A percentile compares a stretch with the other conserved stretches of the same genome.
Evolutionary conservation across 177 flowering plant species (phyloP).

Genomic region (Vitis hybrid): DNA sequence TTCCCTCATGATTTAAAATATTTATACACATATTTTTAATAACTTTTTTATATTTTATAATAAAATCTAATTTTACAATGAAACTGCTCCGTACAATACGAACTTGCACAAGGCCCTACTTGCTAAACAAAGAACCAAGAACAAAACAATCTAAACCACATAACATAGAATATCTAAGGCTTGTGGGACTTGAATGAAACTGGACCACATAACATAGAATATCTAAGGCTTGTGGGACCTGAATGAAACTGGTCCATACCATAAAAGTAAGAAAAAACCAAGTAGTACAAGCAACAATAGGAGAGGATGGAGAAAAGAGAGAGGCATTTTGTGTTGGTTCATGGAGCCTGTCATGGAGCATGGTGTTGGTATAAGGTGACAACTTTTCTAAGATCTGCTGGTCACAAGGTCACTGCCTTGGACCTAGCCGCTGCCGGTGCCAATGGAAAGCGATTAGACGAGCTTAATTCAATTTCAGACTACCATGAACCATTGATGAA

Average conservation of each 20-base stretch:
- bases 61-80: no score
- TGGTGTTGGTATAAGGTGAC: slow-evolving; percentile 44
- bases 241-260: no score
- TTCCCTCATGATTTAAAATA: no score
- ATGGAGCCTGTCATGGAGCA: slow-evolving; percentile 43
- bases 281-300: neutral
- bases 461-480: slow-evolving; percentile 15
- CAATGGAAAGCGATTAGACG: slow-evolving; percentile 16
- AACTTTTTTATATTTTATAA: no score
- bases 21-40: no score
- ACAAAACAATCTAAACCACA: no score
- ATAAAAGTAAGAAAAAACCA: neutral
- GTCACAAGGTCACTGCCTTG: slow-evolving; percentile 28
- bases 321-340: slow-evolving; percentile 35
- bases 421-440: slow-evolving; percentile 39
- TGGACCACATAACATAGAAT: no score
- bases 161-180: no score
- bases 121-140: neutral
- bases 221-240: no score
- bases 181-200: no score
- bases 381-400: slow-evolving; percentile 19
- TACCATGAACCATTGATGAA: slow-evolving; percentile 27
- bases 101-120: neutral
- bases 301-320: slow-evolving; percentile 16
- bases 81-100: no score